phyloP scores from a whole-genome alignment of 78 protist genomes.

The Monocercomonoides exilis region DNA sequence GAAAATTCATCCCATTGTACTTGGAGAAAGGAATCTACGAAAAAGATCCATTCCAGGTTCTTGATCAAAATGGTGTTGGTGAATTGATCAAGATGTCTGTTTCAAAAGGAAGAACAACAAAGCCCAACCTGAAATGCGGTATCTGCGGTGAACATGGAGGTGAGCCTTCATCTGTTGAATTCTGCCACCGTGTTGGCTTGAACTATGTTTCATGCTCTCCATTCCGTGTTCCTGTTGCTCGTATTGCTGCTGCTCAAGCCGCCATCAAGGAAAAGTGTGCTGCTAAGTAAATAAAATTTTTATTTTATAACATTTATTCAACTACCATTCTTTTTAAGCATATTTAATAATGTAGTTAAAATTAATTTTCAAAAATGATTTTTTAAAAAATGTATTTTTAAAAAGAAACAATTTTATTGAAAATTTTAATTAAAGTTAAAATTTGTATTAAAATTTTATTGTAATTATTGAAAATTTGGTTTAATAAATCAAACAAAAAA shows the following conservation, averaged over 20 bases:
- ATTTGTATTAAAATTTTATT: too few species aligned
- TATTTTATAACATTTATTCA: too few species aligned
- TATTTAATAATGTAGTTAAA: too few species aligned
- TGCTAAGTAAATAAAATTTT: not conserved
- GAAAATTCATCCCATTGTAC: conserved; percentile 40
- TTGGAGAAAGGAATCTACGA: conserved; percentile 33
- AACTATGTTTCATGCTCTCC: conserved; percentile 62
- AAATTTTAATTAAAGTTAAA: too few species aligned
- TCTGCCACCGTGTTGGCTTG: conserved; percentile 49
- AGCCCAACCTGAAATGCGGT: conserved; percentile 31
- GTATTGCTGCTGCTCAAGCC: conserved; percentile 64
- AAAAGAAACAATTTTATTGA: too few species aligned
- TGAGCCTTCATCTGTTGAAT: conserved; percentile 33
- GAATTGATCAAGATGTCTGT: conserved; percentile 42
- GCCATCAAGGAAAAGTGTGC: conserved; percentile 34
- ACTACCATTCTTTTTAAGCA: too few species aligned
- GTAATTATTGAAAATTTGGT: too few species aligned
- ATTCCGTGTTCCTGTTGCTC: conserved; percentile 62
- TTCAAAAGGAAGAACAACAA: conserved; percentile 25
- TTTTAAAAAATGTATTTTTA: too few species aligned
- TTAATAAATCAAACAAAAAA: too few species aligned
- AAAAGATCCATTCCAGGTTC: conserved; percentile 52
- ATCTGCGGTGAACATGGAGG: conserved; percentile 71
- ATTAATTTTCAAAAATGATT: too few species aligned
- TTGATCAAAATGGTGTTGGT: conserved; percentile 69